A percentile compares a stretch with the other conserved stretches of the same genome.
Conservation (phyloP, 2,329 filamentous ascomycete genomes). For the Hymenoscyphus albidus region DNA sequence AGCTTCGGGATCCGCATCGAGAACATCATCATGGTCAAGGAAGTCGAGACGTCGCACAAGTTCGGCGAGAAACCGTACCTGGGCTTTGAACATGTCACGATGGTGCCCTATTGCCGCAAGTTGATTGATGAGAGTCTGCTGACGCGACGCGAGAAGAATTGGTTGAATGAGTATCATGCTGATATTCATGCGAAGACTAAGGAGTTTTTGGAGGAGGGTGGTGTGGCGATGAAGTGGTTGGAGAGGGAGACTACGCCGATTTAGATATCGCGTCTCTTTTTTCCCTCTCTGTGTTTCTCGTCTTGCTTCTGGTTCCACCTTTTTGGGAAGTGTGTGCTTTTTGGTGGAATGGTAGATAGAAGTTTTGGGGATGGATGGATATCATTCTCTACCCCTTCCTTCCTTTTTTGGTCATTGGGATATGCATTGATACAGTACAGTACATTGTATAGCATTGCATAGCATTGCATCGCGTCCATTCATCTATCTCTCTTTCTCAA, state of each 20-base stretch:
- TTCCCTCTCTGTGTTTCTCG: neutral
- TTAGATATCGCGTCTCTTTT: slow-evolving; percentile 9
- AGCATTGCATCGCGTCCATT: no score
- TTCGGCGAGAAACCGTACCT: slow-evolving; percentile 94
- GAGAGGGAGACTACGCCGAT: slow-evolving; percentile 73
- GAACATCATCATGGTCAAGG: slow-evolving; percentile 87
- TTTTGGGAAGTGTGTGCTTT: no score
- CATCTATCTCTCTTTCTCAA: no score
- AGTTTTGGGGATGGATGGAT: no score
- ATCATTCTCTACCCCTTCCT: no score
- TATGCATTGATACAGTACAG: no score
- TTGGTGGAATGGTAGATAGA: no score
- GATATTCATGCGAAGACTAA: slow-evolving; percentile 81
- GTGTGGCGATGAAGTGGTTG: slow-evolving; percentile 73
- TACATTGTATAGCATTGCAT: no score
- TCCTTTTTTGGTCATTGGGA: no score
- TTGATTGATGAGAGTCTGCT: slow-evolving; percentile 74
- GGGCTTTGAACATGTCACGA: slow-evolving; percentile 94
- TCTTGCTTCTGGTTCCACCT: neutral
- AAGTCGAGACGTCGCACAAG: slow-evolving; percentile 78
- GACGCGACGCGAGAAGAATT: slow-evolving; percentile 70
- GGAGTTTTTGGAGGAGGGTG: slow-evolving; percentile 68
- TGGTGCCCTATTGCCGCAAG: slow-evolving; percentile 91
- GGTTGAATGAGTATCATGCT: slow-evolving; percentile 82
- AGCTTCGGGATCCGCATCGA: slow-evolving; percentile 94